Conservation (phyloP, 1,139 yeast species). For the Kurtzmaniella natalensis region DNA sequence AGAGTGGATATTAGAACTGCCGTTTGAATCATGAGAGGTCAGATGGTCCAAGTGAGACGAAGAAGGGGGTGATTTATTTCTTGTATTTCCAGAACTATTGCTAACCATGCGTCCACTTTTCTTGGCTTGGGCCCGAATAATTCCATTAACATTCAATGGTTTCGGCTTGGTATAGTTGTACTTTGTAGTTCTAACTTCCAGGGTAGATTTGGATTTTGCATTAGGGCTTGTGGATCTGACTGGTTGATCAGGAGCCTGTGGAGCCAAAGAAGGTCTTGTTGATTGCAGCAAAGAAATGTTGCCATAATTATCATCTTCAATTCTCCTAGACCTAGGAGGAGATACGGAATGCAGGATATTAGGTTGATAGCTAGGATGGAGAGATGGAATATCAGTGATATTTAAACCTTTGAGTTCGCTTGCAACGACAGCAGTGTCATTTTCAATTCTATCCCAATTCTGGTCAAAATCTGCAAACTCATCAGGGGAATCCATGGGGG, state of each 20-base stretch:
- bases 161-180: conserved; percentile 39
- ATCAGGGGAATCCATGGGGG: conserved; percentile 18
- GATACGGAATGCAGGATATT: not conserved
- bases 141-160: conserved; percentile 33
- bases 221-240: conserved; percentile 9
- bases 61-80: not conserved
- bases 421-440: conserved; percentile 2
- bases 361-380: conserved; percentile 10
- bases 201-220: conserved; percentile 1
- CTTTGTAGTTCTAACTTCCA: conserved; percentile 10
- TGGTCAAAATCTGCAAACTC: conserved; percentile 48
- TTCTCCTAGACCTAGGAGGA: not conserved
- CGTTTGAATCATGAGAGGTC: too few species aligned
- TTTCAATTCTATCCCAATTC: conserved; percentile 30
- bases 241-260: too few species aligned
- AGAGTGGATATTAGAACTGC: too few species aligned
- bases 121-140: conserved; percentile 28
- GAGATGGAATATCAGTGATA: conserved; percentile 2
- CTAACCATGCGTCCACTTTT: conserved; percentile 13
- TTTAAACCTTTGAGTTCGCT: conserved; percentile 4
- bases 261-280: conserved; percentile 6
- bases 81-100: not conserved
- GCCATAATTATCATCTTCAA: conserved; percentile 1
- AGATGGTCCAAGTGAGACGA: too few species aligned
- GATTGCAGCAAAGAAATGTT: conserved; percentile 6